These are phyloP conservation scores for Haplographium delicatum DNA, from an alignment of 495 filamentous ascomycete species.

Conservation along the genomic window DNA sequence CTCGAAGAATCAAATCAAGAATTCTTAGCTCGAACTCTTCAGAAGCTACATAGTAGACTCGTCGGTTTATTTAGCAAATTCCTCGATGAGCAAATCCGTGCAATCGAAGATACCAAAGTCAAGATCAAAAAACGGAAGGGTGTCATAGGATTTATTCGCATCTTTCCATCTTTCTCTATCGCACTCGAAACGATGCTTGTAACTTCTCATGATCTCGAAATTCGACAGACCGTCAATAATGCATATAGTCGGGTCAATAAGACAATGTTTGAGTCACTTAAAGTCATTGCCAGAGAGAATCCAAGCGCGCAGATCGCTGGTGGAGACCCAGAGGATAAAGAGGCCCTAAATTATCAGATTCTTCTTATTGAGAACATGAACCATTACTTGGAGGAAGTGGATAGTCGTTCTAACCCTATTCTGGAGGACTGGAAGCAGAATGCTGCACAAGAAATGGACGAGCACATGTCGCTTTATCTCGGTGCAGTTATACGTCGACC, in stretches of 20 bases:
- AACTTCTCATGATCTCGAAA: conserved; percentile 38
- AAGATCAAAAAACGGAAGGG: conserved; percentile 98
- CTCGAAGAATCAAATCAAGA: conserved; percentile 88
- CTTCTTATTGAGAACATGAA: conserved; percentile 98
- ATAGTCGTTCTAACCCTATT: conserved; percentile 65
- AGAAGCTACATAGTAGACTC: conserved; percentile 73
- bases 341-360: conserved; percentile 92
- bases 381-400: conserved; percentile 88
- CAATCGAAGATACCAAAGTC: conserved; percentile 98
- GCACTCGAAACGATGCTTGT: conserved; percentile 79
- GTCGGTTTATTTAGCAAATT: conserved; percentile 78
- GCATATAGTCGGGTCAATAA: conserved; percentile 87
- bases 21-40: conserved; percentile 72
- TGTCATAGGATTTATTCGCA: conserved; percentile 87
- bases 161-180: conserved; percentile 79
- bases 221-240: conserved; percentile 74
- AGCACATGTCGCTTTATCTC: conserved; percentile 84
- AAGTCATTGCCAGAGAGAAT: conserved; percentile 91
- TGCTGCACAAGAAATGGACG: conserved; percentile 72
- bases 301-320: conserved; percentile 56
- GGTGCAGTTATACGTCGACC: conserved; percentile 83
- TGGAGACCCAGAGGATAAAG: conserved; percentile 85
- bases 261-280: conserved; percentile 94
- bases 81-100: conserved; percentile 88
- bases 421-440: conserved; percentile 75